phyloP scores from a whole-genome alignment of 257 asterid species.

The Rubia yunnanensis region DNA sequence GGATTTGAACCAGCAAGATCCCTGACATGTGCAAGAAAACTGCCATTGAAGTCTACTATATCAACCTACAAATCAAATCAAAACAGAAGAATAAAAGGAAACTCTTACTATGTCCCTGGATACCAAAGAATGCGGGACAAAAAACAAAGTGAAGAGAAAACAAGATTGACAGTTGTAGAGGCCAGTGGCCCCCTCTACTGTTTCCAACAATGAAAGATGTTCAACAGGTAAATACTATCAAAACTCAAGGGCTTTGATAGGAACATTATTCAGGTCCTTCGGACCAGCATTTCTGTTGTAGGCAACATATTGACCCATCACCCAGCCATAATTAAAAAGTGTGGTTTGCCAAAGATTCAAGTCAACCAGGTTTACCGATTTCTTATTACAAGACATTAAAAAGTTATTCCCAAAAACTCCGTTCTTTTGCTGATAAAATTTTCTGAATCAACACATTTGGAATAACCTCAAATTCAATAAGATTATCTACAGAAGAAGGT shows the following conservation, averaged over 20 bases:
- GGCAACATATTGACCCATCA: neutral
- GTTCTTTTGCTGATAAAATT: neutral
- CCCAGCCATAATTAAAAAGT: neutral
- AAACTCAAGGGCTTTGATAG: neutral
- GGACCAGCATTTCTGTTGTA: too few relatives aligned
- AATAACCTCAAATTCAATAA: neutral
- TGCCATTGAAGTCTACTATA: constrained; percentile 94
- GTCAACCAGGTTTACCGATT: neutral
- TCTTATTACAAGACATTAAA: neutral
- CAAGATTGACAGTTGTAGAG: neutral
- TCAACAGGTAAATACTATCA: neutral
- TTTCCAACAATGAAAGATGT: neutral
- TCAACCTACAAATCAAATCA: constrained; percentile 54
- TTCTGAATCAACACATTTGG: neutral
- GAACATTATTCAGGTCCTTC: neutral
- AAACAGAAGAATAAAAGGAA: constrained; percentile 3
- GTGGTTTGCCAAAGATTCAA: neutral
- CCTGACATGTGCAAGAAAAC: constrained; percentile 78
- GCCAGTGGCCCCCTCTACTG: neutral
- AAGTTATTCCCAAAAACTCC: neutral
- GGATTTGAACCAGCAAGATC: constrained; percentile 96
- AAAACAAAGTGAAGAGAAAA: neutral
- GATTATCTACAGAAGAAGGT: neutral
- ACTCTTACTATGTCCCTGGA: neutral
- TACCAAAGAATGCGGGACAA: constrained; percentile 5